A percentile compares a stretch with the other conserved stretches of the same genome.
Conservation (phyloP, 441 rosid genomes). For the Jatropha podagrica region DNA sequence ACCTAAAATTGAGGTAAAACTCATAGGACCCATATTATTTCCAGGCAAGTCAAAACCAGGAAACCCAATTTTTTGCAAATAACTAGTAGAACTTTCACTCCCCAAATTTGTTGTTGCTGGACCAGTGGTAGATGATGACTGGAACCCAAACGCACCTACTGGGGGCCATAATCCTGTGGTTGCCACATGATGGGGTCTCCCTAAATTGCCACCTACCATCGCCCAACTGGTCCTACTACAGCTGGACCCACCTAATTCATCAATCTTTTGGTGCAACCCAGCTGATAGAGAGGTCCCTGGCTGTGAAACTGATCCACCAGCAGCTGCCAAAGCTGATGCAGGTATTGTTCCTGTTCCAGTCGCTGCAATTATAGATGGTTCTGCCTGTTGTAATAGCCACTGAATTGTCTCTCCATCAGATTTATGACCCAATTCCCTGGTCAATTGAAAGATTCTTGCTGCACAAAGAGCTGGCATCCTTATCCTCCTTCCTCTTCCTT, state of each 20-base stretch:
- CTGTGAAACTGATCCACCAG: slow-evolving; percentile 60
- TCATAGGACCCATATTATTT: slow-evolving; percentile 59
- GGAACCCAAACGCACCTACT: slow-evolving; percentile 60
- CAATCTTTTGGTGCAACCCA: slow-evolving; percentile 67
- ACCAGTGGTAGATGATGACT: slow-evolving; percentile 38
- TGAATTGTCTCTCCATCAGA: slow-evolving; percentile 96
- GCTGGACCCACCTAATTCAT: slow-evolving; percentile 62
- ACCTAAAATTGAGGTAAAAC: slow-evolving; percentile 70
- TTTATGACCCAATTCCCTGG: slow-evolving; percentile 96
- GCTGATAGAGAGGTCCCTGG: slow-evolving; percentile 59
- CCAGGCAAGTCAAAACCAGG: slow-evolving; percentile 74
- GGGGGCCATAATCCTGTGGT: slow-evolving; percentile 74
- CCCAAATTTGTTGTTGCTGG: slow-evolving; percentile 51
- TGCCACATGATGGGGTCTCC: slow-evolving; percentile 59
- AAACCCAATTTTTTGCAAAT: slow-evolving; percentile 65
- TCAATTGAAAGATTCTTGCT: slow-evolving; percentile 90
- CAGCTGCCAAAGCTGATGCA: slow-evolving; percentile 80
- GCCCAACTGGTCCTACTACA: slow-evolving; percentile 69
- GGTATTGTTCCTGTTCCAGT: slow-evolving; percentile 95
- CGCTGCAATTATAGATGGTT: slow-evolving; percentile 87
- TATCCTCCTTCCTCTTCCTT: slow-evolving; percentile 91
- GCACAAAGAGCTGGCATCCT: slow-evolving; percentile 99
- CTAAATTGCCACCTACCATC: slow-evolving; percentile 56
- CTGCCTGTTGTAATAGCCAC: slow-evolving; percentile 93
- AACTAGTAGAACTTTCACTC: slow-evolving; percentile 49